phyloP scores from a whole-genome alignment of 495 filamentous ascomycete species.

The Penicillium ochrochloron region DNA sequence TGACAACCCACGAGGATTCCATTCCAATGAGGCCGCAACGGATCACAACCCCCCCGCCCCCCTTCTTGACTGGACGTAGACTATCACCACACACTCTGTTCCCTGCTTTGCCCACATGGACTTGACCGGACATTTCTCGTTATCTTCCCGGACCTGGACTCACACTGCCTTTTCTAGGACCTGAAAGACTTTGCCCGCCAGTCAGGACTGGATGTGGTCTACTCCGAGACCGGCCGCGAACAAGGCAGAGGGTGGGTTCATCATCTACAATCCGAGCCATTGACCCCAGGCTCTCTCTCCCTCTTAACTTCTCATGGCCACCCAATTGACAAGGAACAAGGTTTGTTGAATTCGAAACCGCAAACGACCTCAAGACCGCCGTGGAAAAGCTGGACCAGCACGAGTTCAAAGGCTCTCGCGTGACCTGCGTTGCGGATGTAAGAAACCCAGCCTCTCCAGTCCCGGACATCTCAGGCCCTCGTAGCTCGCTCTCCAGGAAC shows the following conservation, averaged over 20 bases:
- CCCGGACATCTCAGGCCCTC: conserved; percentile 19
- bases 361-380: conserved; percentile 83
- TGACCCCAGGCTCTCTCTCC: conserved; percentile 14
- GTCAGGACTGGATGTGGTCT: conserved; percentile 96
- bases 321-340: conserved; percentile 55
- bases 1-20: conserved; percentile 2
- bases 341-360: conserved; percentile 97
- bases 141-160: conserved; percentile 48
- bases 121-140: conserved; percentile 28
- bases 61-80: conserved; percentile 29
- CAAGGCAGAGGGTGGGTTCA: conserved; percentile 86
- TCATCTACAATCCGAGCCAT: conserved; percentile 12
- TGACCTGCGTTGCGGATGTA: conserved; percentile 87
- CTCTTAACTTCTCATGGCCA: not conserved
- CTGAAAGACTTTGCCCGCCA: conserved; percentile 99
- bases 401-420: conserved; percentile 86
- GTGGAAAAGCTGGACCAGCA: conserved; percentile 90
- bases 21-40: conserved; percentile 13
- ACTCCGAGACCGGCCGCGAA: conserved; percentile 93
- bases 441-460: conserved; percentile 34
- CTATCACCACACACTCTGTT: conserved; percentile 1
- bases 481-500: conserved; percentile 22
- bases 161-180: conserved; percentile 68
- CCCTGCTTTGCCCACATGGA: conserved; percentile 24
- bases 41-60: conserved; percentile 9